Conservation (phyloP, 306 rosid species). For the Quercus dentata region DNA sequence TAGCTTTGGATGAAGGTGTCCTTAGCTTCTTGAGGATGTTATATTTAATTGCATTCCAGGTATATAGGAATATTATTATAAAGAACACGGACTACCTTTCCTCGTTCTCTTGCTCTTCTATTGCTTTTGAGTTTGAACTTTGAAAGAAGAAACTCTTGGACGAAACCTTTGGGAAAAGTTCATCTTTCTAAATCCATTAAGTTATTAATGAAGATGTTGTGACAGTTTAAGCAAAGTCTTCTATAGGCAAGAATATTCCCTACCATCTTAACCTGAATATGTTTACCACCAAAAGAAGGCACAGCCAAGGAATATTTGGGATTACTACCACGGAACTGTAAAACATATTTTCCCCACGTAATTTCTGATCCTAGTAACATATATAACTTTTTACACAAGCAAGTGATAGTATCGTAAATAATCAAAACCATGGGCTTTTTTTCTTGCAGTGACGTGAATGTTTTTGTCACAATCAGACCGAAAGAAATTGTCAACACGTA, state of each 20-base stretch:
- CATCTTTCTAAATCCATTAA: slow-evolving; percentile 11
- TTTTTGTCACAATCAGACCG: neutral
- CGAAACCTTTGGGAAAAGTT: slow-evolving; percentile 23
- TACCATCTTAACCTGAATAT: neutral
- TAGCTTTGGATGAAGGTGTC: slow-evolving; percentile 36
- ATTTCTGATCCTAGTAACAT: neutral
- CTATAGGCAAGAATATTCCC: slow-evolving; percentile 26
- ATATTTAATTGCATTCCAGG: slow-evolving; percentile 24
- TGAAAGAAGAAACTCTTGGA: slow-evolving; percentile 34
- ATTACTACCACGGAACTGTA: neutral
- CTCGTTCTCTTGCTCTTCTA: neutral
- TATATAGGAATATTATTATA: slow-evolving; percentile 31
- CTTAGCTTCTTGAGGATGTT: slow-evolving; percentile 56
- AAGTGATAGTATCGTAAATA: neutral
- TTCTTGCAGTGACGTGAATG: neutral
- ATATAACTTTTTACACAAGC: no score
- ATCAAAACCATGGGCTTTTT: neutral
- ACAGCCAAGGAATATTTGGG: neutral
- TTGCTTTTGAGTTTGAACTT: slow-evolving; percentile 18
- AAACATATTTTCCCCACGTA: neutral
- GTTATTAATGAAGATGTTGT: slow-evolving; percentile 26
- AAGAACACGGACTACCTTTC: slow-evolving; percentile 19
- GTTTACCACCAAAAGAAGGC: slow-evolving; percentile 3
- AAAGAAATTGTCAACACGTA: neutral
- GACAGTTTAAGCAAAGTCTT: slow-evolving; percentile 25